A percentile compares a stretch with the other conserved stretches of the same genome.
Conservation (phyloP, 1,139 yeast genomes). For the Scheffersomyces illinoinensis region DNA sequence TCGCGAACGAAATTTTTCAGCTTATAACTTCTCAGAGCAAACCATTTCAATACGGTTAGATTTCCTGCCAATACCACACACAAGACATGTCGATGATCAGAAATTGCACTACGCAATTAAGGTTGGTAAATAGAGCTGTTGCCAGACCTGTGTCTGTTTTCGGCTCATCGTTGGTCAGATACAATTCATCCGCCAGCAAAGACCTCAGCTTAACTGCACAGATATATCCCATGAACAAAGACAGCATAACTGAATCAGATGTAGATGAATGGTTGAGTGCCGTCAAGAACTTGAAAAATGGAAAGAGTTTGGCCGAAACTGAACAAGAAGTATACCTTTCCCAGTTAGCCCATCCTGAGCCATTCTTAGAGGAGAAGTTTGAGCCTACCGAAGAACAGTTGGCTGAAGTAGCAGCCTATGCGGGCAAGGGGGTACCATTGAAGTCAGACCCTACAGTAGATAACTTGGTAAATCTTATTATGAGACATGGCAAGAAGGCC, state of each 20-base stretch:
- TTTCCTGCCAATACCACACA: neutral
- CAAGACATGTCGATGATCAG: slow-evolving; percentile 10
- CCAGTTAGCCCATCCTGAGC: slow-evolving; percentile 36
- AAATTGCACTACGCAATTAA: slow-evolving; percentile 11
- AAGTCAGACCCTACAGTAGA: slow-evolving; percentile 70
- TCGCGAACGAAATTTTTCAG: neutral
- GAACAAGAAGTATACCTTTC: slow-evolving; percentile 48
- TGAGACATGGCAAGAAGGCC: slow-evolving; percentile 91
- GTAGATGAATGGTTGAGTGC: slow-evolving; percentile 70
- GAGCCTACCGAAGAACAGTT: slow-evolving; percentile 64
- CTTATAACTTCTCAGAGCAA: neutral
- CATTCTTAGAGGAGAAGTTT: slow-evolving; percentile 40
- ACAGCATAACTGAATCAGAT: slow-evolving; percentile 49
- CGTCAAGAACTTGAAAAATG: slow-evolving; percentile 54
- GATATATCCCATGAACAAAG: slow-evolving; percentile 41
- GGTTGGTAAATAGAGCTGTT: neutral
- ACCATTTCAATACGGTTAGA: neutral
- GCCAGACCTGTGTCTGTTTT: neutral
- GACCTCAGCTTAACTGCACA: slow-evolving; percentile 31
- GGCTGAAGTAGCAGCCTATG: slow-evolving; percentile 51
- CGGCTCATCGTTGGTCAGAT: slow-evolving; percentile 7
- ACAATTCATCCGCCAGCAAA: slow-evolving; percentile 12
- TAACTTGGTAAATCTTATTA: slow-evolving; percentile 80
- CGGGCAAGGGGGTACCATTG: slow-evolving; percentile 58
- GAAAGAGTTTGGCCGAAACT: slow-evolving; percentile 31